Evolutionary conservation across 148 eudicot genomes (phyloP), one percentile per base, ranked within the genome.

Genomic region (Selenicereus undatus): DNA sequence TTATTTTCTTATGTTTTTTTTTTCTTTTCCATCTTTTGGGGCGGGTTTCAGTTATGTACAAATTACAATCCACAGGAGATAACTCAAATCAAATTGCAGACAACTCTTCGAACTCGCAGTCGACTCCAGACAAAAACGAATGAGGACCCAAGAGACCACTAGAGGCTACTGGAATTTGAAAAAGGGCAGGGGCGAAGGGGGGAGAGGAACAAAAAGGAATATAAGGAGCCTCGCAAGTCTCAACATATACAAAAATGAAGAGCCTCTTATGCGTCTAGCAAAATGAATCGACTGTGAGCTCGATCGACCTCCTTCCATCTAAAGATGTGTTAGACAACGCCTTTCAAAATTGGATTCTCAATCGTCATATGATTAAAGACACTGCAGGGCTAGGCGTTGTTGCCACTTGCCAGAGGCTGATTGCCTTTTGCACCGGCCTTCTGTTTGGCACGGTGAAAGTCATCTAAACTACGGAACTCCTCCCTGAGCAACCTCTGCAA

Each of bases 401-500:
- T 79, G 14, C 79, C 39, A 60, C 43, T 7, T 10, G 52, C 9
- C 9, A 26, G 69, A 32, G 69, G 21, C 76, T 58, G 75, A 3
- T 36, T 66, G 82, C 17, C 30, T 29, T 43, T 72, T 27, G 87
- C 78, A 24, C 39, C 64, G 30, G 85, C 22, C 77, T 86, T 89
- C 79, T 69, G 87, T 87, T 80, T 91, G 74, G 90, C 87, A 27
- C 84, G 89, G 35, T 78, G 86, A 83, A 94, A 92, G 87, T 92
- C 98, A n/a, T 87, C 84, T 89, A 94, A 66, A 80, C 88, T 87
- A 24, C 88, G 79, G 69, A 83, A 94, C 78, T 91, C 90, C 81
- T 92, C 93, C 71, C 65, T 88, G 11, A 94, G 93, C 84, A 94
- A 81, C 76, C 86, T 89, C 62, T 91, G 93, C 85, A 94, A 27